Percentiles rank a stretch among this genome's conserved stretches.
Evolutionary conservation across 805 yeast genomes (phyloP).

Genomic region (Zygoascus bituminiphila): DNA sequence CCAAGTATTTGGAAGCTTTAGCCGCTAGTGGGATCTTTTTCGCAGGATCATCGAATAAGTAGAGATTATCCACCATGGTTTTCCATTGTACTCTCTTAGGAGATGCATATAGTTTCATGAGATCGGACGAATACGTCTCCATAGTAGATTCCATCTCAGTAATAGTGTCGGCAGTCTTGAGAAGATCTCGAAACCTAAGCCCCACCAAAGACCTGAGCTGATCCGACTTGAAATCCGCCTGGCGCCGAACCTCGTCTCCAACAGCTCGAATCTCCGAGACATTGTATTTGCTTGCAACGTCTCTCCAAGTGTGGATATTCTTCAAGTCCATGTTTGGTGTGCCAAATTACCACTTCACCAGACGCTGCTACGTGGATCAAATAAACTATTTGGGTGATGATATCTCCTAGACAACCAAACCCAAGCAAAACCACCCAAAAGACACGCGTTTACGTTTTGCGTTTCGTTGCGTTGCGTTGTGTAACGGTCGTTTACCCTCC

Average conservation of each 20-base stretch:
- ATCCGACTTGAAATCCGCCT: constrained; percentile 14
- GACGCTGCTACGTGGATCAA: not conserved
- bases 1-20: constrained; percentile 1
- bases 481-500: no score
- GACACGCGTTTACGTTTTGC: no score
- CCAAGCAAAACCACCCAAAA: no score
- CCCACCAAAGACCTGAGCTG: constrained; percentile 20
- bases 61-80: not conserved
- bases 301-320: constrained; percentile 14
- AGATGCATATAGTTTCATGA: not conserved
- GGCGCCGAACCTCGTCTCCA: constrained; percentile 6
- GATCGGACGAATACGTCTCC: not conserved
- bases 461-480: no score
- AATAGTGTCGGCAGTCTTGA: constrained; percentile 19
- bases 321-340: constrained; percentile 4
- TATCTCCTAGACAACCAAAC: not conserved
- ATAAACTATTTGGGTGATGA: not conserved
- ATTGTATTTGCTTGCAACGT: constrained; percentile 13
- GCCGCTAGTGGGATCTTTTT: not conserved
- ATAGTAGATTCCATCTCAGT: constrained; percentile 11
- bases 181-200: constrained; percentile 16
- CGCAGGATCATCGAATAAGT: not conserved
- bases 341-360: no score
- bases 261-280: constrained; percentile 15
- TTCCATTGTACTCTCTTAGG: not conserved